phyloP scores from a whole-genome alignment of 1,284 basidiomycete genomes.

The Pseudozyma sp. region DNA sequence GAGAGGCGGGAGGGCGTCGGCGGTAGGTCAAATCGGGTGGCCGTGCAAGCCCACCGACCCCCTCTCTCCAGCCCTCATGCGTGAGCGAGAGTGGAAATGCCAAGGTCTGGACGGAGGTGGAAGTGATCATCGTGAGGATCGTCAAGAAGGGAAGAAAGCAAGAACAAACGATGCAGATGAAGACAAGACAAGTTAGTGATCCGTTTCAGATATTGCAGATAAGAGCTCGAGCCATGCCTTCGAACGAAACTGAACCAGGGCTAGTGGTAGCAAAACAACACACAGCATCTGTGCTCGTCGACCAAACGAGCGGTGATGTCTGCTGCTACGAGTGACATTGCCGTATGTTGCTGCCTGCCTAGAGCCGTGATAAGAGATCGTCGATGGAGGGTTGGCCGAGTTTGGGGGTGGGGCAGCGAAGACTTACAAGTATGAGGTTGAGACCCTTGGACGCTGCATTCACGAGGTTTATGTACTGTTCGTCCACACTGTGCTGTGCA shows the following conservation, averaged over 20 bases:
- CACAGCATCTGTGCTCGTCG: neutral
- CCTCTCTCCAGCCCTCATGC: constrained; percentile 58
- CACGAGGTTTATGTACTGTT: constrained; percentile 25
- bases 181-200: constrained; percentile 7
- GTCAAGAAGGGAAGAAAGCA: neutral
- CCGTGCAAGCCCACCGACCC: constrained; percentile 57
- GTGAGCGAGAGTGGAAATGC: constrained; percentile 58
- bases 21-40: constrained; percentile 58
- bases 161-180: constrained; percentile 4
- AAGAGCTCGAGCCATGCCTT: neutral
- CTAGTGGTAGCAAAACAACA: neutral
- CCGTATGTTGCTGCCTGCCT: neutral
- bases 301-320: neutral
- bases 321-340: neutral
- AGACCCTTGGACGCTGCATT: neutral
- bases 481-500: constrained; percentile 1
- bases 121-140: neutral
- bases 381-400: constrained; percentile 1
- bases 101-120: constrained; percentile 42
- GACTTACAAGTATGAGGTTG: constrained; percentile 50
- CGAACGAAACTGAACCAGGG: neutral
- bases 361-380: neutral
- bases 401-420: constrained; percentile 17
- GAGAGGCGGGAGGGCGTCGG: constrained; percentile 56
- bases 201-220: neutral